These are phyloP conservation scores for Phytophthora chlamydospora DNA, from an alignment of 352 stramenopile species.

Conservation along the genomic window DNA sequence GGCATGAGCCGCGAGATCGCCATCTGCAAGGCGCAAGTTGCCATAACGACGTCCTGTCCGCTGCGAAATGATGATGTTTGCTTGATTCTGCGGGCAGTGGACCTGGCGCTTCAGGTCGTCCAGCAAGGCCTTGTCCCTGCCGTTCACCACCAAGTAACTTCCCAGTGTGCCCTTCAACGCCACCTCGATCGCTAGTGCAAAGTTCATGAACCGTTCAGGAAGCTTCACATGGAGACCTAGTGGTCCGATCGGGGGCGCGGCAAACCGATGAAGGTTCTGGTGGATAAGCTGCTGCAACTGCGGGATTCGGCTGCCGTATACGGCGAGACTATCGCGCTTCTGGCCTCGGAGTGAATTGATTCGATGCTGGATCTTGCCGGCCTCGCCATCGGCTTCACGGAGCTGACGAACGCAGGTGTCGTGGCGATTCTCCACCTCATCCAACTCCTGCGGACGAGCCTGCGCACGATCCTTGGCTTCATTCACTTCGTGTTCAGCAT, in stretches of 20 bases:
- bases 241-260: slow-evolving; percentile 69
- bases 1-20: slow-evolving; percentile 53
- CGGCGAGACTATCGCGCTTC: slow-evolving; percentile 62
- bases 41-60: slow-evolving; percentile 56
- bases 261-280: slow-evolving; percentile 69
- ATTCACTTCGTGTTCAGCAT: slow-evolving; percentile 49
- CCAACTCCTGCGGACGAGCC: slow-evolving; percentile 37
- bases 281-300: slow-evolving; percentile 81
- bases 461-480: slow-evolving; percentile 41
- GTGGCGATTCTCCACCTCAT: slow-evolving; percentile 65
- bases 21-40: slow-evolving; percentile 63
- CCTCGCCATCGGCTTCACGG: slow-evolving; percentile 62
- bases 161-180: slow-evolving; percentile 74
- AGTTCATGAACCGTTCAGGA: slow-evolving; percentile 67
- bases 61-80: slow-evolving; percentile 83
- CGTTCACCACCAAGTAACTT: slow-evolving; percentile 82
- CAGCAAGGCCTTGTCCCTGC: slow-evolving; percentile 75
- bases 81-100: slow-evolving; percentile 71
- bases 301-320: slow-evolving; percentile 73
- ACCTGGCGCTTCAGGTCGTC: slow-evolving; percentile 76
- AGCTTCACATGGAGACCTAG: slow-evolving; percentile 79
- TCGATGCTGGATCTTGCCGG: slow-evolving; percentile 48
- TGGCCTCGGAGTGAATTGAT: slow-evolving; percentile 57
- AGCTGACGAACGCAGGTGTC: slow-evolving; percentile 62
- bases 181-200: slow-evolving; percentile 75